These are phyloP conservation scores for Nitzschia palea DNA, from an alignment of 108 stramenopile species.

Conservation along the genomic window DNA sequence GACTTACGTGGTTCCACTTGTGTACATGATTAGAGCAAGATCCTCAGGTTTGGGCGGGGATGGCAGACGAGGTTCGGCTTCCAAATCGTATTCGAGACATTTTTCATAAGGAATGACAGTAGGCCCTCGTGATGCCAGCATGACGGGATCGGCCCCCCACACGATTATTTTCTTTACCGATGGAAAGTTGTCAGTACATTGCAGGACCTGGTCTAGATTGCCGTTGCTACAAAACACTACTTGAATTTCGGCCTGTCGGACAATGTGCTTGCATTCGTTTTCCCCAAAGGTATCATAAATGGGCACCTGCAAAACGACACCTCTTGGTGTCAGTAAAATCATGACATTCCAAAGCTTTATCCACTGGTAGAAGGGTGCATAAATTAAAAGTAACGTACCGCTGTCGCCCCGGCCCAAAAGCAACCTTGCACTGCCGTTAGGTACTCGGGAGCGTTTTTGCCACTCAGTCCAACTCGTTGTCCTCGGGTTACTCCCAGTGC, in stretches of 20 bases:
- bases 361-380: no score
- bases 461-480: conserved; percentile 2
- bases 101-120: background rate
- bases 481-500: background rate
- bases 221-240: background rate
- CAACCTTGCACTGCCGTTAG: background rate
- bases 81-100: background rate
- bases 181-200: background rate
- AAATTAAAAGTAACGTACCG: background rate
- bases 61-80: background rate
- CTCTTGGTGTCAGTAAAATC: no score
- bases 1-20: conserved; percentile 44
- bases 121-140: background rate
- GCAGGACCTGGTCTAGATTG: background rate
- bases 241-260: background rate
- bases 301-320: background rate
- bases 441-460: background rate
- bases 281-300: conserved; percentile 1
- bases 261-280: background rate
- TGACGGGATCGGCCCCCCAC: background rate
- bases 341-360: no score
- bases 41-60: conserved; percentile 7
- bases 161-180: background rate
- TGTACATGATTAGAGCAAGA: conserved; percentile 21
- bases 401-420: background rate